phyloP scores from a whole-genome alignment of 495 filamentous ascomycete species.

The Lasiosphaeria miniovina region DNA sequence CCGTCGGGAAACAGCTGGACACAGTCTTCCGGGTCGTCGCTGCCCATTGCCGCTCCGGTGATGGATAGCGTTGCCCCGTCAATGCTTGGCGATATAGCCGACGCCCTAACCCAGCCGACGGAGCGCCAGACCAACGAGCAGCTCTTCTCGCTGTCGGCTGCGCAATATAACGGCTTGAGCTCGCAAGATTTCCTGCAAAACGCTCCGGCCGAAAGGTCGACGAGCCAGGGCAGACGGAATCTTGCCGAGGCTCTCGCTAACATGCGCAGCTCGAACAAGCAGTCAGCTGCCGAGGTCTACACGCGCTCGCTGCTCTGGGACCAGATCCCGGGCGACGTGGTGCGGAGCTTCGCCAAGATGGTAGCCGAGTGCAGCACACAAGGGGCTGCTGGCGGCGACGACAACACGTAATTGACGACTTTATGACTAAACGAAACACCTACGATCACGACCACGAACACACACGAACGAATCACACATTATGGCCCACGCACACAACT shows the following conservation, averaged over 20 bases:
- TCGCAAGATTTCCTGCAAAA: constrained; percentile 61
- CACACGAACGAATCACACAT: constrained; percentile 8
- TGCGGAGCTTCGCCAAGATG: constrained; percentile 88
- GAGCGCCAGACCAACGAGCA: constrained; percentile 88
- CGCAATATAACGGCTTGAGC: constrained; percentile 87
- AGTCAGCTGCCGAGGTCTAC: constrained; percentile 80
- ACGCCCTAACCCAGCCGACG: constrained; percentile 69
- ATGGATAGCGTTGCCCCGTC: constrained; percentile 57
- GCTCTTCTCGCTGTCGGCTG: constrained; percentile 76
- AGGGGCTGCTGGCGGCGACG: constrained; percentile 31
- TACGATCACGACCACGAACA: constrained; percentile 18
- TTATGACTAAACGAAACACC: constrained; percentile 20
- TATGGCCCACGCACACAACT: constrained; percentile 5
- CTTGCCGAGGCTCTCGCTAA: constrained; percentile 80
- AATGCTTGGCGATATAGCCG: constrained; percentile 70
- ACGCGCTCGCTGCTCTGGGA: constrained; percentile 93
- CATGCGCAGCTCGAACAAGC: constrained; percentile 66
- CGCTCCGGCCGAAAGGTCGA: constrained; percentile 43
- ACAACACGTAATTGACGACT: constrained; percentile 35
- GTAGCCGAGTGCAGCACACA: constrained; percentile 58
- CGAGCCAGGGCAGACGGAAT: constrained; percentile 60
- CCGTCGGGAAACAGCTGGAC: constrained; percentile 50
- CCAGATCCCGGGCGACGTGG: constrained; percentile 85
- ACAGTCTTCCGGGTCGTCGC: constrained; percentile 36
- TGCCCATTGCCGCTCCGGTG: constrained; percentile 52